Evolutionary conservation across 2,329 filamentous ascomycete genomes (phyloP), one percentile per base, ranked within the genome.

Genomic region (Plectosphaerella sp.): DNA sequence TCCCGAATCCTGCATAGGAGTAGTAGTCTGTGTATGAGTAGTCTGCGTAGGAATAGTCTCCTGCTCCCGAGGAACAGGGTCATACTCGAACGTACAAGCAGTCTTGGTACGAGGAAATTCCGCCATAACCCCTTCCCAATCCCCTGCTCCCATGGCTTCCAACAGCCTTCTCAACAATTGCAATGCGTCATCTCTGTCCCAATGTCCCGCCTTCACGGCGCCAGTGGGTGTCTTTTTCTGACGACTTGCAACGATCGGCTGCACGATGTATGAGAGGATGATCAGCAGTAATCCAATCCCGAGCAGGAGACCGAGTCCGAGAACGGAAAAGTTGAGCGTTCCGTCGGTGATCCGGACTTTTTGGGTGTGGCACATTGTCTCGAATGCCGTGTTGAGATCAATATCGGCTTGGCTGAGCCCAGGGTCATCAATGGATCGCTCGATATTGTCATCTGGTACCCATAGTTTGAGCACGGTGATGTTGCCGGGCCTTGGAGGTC

Each of bases 81-180:
- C 49, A 4, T 46, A 54, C 37, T 47, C 42, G 6, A 54, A 54
- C 9, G 9, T 5, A 1, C 49, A 45, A 11, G 22, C 35, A 7
- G 52, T 45, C 1, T 36, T 15, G 10, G 52, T 52, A 2, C 33
- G 45, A 1, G 52, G 52, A 18, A 54, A 52, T 11, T 28, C 24
- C 3, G 36, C 28, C 0, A 39, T 39, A 2, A 16, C 35, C 9
- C 41, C 49, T 8, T 37, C 48, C 52, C 52, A 54, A 3, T 33
- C 25, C 2, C 49, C 52, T 2, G 45, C 49, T 8, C 45, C 46
- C 11, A 25, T 49, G 20, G 39, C 12, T 18, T 52, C 52, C 11
- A 49, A 52, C 7, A 54, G 24, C 49, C 52, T 46, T 12, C 52
- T 45, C 52, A 54, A 49, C 18, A 52, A 37, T 24, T 54, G 52